Conservation (phyloP, 1,284 basidiomycete genomes). For the Veloboletus limbatus region DNA sequence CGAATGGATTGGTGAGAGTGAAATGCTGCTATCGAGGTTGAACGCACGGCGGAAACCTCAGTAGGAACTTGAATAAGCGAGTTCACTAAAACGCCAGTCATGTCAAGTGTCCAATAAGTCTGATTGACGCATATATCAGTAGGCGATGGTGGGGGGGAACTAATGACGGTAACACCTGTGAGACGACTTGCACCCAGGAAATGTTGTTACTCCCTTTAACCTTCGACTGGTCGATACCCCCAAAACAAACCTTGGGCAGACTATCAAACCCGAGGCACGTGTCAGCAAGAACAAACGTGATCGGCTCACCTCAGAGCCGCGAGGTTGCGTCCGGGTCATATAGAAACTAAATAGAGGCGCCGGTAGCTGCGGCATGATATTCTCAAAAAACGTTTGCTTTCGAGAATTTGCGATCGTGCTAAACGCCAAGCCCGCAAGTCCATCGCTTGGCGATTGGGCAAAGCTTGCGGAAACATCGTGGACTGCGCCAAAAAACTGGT, state of each 20-base stretch:
- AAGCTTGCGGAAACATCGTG: conserved; percentile 43
- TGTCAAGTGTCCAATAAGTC: conserved; percentile 56
- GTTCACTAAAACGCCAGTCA: conserved; percentile 43
- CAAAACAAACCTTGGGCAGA: conserved; percentile 49
- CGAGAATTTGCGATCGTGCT: conserved; percentile 46
- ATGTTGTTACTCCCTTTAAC: conserved; percentile 41
- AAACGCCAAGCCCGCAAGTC: conserved; percentile 60
- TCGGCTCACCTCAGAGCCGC: conserved; percentile 48
- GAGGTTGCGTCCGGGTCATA: conserved; percentile 42
- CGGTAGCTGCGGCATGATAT: conserved; percentile 45
- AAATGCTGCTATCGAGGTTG: neutral
- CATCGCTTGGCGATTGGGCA: conserved; percentile 44
- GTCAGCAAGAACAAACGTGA: neutral
- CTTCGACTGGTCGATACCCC: conserved; percentile 53
- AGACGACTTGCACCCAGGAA: conserved; percentile 52
- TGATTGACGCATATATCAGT: conserved; percentile 20
- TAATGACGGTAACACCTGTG: conserved; percentile 35
- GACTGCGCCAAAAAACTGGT: conserved; percentile 52
- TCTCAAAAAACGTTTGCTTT: conserved; percentile 61
- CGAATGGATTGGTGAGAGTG: neutral
- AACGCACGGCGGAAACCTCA: conserved; percentile 38
- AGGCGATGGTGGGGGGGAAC: neutral
- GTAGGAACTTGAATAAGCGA: conserved; percentile 15
- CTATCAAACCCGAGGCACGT: neutral
- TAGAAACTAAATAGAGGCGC: conserved; percentile 57